Conservation (phyloP, 2,329 filamentous ascomycete genomes). For the Scytalidium lignicola region DNA sequence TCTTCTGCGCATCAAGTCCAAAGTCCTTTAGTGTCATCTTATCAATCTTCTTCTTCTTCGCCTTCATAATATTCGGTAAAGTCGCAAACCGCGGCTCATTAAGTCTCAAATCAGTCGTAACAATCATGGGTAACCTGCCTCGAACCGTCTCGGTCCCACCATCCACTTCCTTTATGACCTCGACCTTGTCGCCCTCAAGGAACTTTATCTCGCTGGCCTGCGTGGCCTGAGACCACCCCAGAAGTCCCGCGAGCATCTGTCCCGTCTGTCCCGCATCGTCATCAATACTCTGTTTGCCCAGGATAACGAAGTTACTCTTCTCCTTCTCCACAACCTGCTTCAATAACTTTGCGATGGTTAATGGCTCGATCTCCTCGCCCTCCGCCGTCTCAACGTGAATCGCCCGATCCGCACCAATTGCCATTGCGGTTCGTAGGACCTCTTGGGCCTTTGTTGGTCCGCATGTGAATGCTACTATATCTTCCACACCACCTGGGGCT, state of each 20-base stretch:
- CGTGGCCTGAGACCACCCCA: constrained; percentile 92
- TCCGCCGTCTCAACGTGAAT: constrained; percentile 82
- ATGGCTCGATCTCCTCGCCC: constrained; percentile 74
- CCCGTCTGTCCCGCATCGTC: constrained; percentile 94
- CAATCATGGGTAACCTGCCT: constrained; percentile 82
- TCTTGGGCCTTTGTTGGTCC: constrained; percentile 85
- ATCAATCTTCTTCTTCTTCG: constrained; percentile 98
- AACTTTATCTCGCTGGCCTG: constrained; percentile 84
- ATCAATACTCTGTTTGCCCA: constrained; percentile 98
- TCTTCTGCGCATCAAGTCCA: constrained; percentile 66
- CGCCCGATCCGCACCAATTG: constrained; percentile 91
- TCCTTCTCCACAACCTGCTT: constrained; percentile 74
- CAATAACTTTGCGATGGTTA: constrained; percentile 89
- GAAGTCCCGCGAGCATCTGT: constrained; percentile 90
- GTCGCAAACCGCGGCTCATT: constrained; percentile 95
- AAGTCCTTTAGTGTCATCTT: constrained; percentile 85
- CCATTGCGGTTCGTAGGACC: constrained; percentile 91
- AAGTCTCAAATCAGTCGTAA: constrained; percentile 89
- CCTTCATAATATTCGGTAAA: constrained; percentile 99
- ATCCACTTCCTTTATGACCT: constrained; percentile 88
- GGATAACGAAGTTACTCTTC: constrained; percentile 83
- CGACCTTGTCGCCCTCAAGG: constrained; percentile 53
- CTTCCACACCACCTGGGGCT: constrained; percentile 70
- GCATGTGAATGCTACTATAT: constrained; percentile 86
- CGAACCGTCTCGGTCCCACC: constrained; percentile 87